Percentiles rank a stretch among this genome's conserved stretches.
These are phyloP conservation scores for Colletotrichum sp. DNA, from an alignment of 2,329 filamentous ascomycete species.

Conservation along the genomic window DNA sequence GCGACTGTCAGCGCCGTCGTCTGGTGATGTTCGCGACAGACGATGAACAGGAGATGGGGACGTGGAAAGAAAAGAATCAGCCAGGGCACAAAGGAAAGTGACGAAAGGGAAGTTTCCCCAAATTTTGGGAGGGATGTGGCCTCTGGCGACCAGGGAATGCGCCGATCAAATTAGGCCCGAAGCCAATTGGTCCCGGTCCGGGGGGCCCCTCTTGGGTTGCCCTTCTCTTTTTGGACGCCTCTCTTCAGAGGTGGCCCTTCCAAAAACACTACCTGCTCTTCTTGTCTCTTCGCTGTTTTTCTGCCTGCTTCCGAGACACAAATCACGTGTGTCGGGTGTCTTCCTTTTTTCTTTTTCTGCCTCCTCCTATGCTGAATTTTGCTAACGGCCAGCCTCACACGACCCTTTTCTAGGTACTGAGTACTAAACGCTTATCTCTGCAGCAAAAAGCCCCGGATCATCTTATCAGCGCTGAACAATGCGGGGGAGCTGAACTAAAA, in stretches of 20 bases:
- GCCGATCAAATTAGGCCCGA: slow-evolving; percentile 2
- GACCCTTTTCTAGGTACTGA: no score
- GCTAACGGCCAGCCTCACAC: background rate
- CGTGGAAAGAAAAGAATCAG: background rate
- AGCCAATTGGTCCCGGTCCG: background rate
- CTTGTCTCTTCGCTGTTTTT: background rate
- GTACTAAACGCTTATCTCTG: background rate
- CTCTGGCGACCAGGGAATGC: slow-evolving; percentile 5
- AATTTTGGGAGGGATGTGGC: slow-evolving; percentile 15
- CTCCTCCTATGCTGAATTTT: background rate
- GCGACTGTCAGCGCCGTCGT: background rate
- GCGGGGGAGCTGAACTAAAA: slow-evolving; percentile 4
- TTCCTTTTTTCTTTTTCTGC: background rate
- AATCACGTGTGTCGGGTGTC: background rate
- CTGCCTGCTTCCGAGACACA: background rate
- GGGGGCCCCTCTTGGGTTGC: background rate
- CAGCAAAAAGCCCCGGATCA: background rate
- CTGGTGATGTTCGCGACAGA: background rate
- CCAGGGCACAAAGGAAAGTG: background rate
- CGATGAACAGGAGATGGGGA: background rate
- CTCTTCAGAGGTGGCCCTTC: background rate
- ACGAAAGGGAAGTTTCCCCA: slow-evolving; percentile 5
- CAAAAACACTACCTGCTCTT: background rate
- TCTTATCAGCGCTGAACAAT: slow-evolving; percentile 1
- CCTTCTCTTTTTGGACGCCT: background rate